Evolutionary conservation across 306 rosid genomes (phyloP).

Genomic region (Bauhinia variegata): DNA sequence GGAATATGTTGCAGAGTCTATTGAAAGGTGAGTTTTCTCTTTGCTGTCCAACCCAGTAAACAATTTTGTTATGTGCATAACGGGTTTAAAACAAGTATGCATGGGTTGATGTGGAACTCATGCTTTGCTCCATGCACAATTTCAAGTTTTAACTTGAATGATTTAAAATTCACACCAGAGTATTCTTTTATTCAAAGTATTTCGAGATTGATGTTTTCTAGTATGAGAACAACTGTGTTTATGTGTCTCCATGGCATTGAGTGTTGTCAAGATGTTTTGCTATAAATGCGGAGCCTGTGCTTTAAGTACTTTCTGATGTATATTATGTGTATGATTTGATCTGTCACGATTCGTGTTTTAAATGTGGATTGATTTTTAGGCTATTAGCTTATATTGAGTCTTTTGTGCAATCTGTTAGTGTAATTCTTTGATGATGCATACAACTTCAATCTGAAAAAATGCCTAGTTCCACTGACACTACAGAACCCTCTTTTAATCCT

Average conservation of each 20-base stretch:
- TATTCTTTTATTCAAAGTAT: neutral
- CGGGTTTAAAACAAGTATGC: slow-evolving; percentile 25
- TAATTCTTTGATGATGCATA: neutral
- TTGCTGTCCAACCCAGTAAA: slow-evolving; percentile 19
- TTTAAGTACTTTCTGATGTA: neutral
- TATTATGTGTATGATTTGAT: neutral
- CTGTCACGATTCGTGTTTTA: neutral
- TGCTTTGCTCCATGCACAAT: slow-evolving; percentile 5
- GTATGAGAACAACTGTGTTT: neutral
- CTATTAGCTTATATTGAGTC: neutral
- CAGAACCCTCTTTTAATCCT: neutral
- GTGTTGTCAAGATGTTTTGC: slow-evolving; percentile 11
- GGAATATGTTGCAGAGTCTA: slow-evolving; percentile 94
- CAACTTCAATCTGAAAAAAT: neutral
- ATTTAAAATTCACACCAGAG: neutral
- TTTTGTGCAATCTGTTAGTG: neutral
- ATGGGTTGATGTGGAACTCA: slow-evolving; percentile 12
- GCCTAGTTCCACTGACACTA: too few species aligned
- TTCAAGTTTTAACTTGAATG: slow-evolving; percentile 20
- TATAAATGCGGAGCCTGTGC: neutral
- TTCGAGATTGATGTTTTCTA: neutral
- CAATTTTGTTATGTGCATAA: slow-evolving; percentile 20
- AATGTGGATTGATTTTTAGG: neutral
- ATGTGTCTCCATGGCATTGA: neutral
- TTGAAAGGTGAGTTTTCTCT: slow-evolving; percentile 77